These are phyloP conservation scores for Eimeria necatrix DNA, from an alignment of 169 alveolate species.

Conservation along the genomic window DNA sequence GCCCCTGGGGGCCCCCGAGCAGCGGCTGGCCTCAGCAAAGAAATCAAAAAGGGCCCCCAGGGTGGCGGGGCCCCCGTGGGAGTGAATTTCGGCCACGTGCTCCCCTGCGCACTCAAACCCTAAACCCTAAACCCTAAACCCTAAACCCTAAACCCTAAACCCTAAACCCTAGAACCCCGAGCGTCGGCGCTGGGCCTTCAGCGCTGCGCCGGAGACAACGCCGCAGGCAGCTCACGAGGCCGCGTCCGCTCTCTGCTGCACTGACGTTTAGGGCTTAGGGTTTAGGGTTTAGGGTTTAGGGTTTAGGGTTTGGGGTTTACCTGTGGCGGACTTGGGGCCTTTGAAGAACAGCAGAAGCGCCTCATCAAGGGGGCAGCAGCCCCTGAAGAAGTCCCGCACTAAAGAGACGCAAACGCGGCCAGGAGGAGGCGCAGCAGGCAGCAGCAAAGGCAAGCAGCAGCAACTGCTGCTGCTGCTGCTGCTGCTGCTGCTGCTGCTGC, in stretches of 20 bases:
- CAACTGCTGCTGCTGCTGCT: slow-evolving; percentile 38
- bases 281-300: slow-evolving; percentile 40
- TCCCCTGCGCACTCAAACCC: slow-evolving; percentile 62
- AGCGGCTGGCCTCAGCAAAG: background rate
- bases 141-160: slow-evolving; percentile 47
- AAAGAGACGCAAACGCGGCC: background rate
- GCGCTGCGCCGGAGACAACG: background rate
- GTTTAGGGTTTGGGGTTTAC: slow-evolving; percentile 53
- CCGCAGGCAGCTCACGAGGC: too few species aligned
- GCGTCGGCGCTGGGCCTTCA: background rate
- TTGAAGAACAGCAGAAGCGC: slow-evolving; percentile 12
- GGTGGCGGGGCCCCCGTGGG: slow-evolving; percentile 68
- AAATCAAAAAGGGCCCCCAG: slow-evolving; percentile 19
- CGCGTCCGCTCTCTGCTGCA: too few species aligned
- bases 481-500: slow-evolving; percentile 54
- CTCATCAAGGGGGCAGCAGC: background rate
- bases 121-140: slow-evolving; percentile 48
- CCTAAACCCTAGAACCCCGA: background rate
- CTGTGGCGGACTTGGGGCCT: slow-evolving; percentile 51
- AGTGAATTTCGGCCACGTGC: slow-evolving; percentile 69
- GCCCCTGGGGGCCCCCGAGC: background rate
- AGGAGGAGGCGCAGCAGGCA: slow-evolving; percentile 36
- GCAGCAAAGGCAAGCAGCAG: slow-evolving; percentile 21
- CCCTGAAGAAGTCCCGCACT: background rate
- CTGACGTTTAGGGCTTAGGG: too few species aligned